These are phyloP conservation scores for Nemania sp. DNA, from an alignment of 2,329 filamentous ascomycete species.

Conservation along the genomic window DNA sequence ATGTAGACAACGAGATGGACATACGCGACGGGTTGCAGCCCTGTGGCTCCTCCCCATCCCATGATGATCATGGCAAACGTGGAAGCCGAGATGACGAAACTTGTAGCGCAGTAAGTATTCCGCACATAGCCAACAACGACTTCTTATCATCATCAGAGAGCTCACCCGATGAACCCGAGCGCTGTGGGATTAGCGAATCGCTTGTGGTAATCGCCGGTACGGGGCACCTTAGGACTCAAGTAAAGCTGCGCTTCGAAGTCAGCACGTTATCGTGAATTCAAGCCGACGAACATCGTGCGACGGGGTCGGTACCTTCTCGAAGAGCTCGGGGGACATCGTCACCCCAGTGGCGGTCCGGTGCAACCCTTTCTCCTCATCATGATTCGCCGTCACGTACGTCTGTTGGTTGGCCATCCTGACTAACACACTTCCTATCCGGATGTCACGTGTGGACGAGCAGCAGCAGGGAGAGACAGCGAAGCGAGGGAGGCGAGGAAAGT, in stretches of 20 bases:
- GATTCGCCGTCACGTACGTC: constrained; percentile 17
- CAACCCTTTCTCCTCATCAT: constrained; percentile 43
- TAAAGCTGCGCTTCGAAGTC: constrained; percentile 37
- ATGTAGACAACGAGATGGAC: constrained; percentile 21
- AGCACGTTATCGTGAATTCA: not conserved
- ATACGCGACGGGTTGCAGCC: constrained; percentile 42
- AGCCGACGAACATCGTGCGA: not conserved
- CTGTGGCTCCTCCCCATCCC: constrained; percentile 43
- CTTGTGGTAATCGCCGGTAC: constrained; percentile 41
- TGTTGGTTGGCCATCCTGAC: constrained; percentile 20
- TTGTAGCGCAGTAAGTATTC: constrained; percentile 19
- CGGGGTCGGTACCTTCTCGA: constrained; percentile 39
- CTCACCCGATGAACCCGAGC: constrained; percentile 44
- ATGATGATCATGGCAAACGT: constrained; percentile 44
- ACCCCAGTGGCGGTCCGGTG: constrained; percentile 41
- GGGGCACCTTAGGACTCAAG: constrained; percentile 43
- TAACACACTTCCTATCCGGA: not conserved
- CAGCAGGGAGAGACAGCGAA: not conserved
- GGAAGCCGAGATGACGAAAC: constrained; percentile 44
- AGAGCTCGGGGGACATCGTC: constrained; percentile 45
- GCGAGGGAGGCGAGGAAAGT: not conserved
- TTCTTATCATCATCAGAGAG: not conserved
- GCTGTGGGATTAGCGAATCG: constrained; percentile 45
- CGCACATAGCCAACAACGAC: not conserved
- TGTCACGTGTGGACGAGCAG: not conserved